Percentiles rank a stretch among this genome's conserved stretches.
Conservation (phyloP, 2,329 filamentous ascomycete species). For the Hymenoscyphus linearis region DNA sequence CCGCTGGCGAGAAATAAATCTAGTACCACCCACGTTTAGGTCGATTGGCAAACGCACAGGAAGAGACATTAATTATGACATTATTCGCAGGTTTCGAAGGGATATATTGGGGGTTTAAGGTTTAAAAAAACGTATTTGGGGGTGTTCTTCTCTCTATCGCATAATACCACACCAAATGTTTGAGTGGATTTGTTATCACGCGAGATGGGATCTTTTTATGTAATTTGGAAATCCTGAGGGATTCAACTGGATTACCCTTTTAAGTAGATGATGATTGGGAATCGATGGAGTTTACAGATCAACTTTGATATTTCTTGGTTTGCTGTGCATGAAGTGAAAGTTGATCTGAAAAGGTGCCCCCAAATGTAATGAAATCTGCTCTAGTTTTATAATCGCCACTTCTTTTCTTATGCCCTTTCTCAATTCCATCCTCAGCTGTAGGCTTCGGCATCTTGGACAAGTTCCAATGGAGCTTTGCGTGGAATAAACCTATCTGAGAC, state of each 20-base stretch:
- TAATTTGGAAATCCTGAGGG: not conserved
- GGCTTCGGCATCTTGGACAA: too few species aligned
- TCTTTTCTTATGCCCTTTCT: too few species aligned
- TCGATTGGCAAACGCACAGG: not conserved
- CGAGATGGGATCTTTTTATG: not conserved
- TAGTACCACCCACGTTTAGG: not conserved
- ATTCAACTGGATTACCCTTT: not conserved
- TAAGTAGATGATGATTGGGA: not conserved
- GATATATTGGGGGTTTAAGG: not conserved
- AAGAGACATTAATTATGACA: not conserved
- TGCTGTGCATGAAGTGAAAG: too few species aligned
- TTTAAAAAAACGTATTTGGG: not conserved
- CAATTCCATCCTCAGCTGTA: too few species aligned
- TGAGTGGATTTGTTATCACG: not conserved
- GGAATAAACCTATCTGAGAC: too few species aligned
- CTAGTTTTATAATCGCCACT: too few species aligned
- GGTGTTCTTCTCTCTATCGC: not conserved
- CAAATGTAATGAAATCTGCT: not conserved
- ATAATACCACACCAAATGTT: not conserved
- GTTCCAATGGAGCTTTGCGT: too few species aligned
- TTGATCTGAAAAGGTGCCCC: too few species aligned
- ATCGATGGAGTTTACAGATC: slow-evolving; percentile 16
- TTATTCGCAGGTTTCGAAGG: not conserved
- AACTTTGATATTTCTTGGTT: not conserved
- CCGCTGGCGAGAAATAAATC: not conserved